A percentile compares a stretch with the other conserved stretches of the same genome.
Evolutionary conservation across 345 rosid species (phyloP).

Genomic region (Linum trigynum): DNA sequence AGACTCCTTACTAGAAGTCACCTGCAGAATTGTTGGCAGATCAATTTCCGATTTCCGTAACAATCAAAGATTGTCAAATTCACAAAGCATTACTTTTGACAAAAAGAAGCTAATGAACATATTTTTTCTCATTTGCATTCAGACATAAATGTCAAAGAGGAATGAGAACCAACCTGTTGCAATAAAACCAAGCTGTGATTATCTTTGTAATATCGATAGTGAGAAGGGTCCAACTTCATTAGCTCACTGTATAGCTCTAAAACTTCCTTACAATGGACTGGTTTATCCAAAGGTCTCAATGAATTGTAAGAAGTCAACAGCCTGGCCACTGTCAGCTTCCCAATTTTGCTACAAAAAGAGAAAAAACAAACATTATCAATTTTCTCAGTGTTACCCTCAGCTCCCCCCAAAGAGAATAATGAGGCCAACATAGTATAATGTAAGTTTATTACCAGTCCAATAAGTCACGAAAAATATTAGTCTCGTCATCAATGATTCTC

Average conservation of each 20-base stretch:
- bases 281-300: constrained; percentile 23
- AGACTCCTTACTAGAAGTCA: constrained; percentile 43
- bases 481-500: constrained; percentile 44
- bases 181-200: constrained; percentile 55
- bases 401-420: constrained; percentile 4
- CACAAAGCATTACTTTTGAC: neutral
- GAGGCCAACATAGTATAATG: constrained; percentile 9
- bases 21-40: constrained; percentile 38
- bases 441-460: constrained; percentile 43
- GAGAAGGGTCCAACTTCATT: constrained; percentile 61
- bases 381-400: neutral
- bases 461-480: constrained; percentile 43
- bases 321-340: constrained; percentile 87
- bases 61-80: neutral
- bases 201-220: constrained; percentile 67
- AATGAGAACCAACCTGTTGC: constrained; percentile 38
- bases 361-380: constrained; percentile 2
- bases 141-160: neutral
- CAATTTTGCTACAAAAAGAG: constrained; percentile 57
- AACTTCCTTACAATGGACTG: constrained; percentile 48
- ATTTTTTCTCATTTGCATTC: neutral
- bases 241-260: constrained; percentile 54
- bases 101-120: neutral
- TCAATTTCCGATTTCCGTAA: neutral
- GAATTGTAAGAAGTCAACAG: constrained; percentile 62